phyloP scores from a whole-genome alignment of 805 yeast genomes.

The Tetrapisispora taiwanensis region DNA sequence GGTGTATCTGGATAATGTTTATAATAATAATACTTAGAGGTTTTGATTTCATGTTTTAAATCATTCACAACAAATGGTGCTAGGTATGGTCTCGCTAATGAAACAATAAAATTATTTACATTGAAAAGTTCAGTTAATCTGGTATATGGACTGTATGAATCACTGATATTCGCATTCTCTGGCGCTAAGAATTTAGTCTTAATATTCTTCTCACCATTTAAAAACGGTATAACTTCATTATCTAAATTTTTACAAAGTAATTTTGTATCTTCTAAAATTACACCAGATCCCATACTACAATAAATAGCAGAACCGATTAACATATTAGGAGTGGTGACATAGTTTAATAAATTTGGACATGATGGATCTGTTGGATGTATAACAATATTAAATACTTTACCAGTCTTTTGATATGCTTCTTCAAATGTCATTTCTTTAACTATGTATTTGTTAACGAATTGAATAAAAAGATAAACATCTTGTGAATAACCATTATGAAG shows the following conservation, averaged over 20 bases:
- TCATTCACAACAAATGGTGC: slow-evolving; percentile 85
- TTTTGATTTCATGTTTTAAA: slow-evolving; percentile 54
- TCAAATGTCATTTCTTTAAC: slow-evolving; percentile 86
- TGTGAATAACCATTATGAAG: slow-evolving; percentile 75
- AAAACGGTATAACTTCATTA: slow-evolving; percentile 50
- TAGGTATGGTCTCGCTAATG: slow-evolving; percentile 85
- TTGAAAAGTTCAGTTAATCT: slow-evolving; percentile 85
- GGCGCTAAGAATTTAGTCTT: slow-evolving; percentile 32
- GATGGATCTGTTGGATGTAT: slow-evolving; percentile 60
- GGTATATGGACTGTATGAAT: slow-evolving; percentile 66
- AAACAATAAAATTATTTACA: slow-evolving; percentile 85
- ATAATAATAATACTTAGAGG: slow-evolving; percentile 29
- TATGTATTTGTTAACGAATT: slow-evolving; percentile 55
- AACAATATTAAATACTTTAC: slow-evolving; percentile 70
- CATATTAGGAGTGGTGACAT: slow-evolving; percentile 88
- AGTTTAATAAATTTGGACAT: slow-evolving; percentile 68
- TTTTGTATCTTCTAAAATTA: slow-evolving; percentile 44
- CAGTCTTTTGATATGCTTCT: slow-evolving; percentile 77
- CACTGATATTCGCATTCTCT: slow-evolving; percentile 36
- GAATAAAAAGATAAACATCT: slow-evolving; percentile 69
- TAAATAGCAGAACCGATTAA: slow-evolving; percentile 82
- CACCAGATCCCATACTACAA: slow-evolving; percentile 74
- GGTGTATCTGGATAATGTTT: slow-evolving; percentile 32
- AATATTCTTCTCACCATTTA: slow-evolving; percentile 29
- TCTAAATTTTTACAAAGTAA: slow-evolving; percentile 53